Percentiles rank a stretch among this genome's conserved stretches.
Conservation (phyloP, 257 asterid genomes). For the Solanum etuberosum region DNA sequence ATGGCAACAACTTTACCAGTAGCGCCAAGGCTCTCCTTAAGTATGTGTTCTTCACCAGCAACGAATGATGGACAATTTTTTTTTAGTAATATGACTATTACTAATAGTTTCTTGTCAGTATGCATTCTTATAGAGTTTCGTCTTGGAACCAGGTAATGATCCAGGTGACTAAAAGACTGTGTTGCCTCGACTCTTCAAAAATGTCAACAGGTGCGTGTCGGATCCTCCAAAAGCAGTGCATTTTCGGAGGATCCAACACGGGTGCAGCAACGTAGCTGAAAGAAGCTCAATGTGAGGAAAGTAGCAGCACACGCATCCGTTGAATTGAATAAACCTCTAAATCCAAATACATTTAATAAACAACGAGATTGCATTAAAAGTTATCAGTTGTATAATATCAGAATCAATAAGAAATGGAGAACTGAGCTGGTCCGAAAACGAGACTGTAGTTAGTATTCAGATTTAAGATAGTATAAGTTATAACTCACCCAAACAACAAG, state of each 20-base stretch:
- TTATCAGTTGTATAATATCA: neutral
- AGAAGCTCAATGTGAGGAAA: neutral
- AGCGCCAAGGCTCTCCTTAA: neutral
- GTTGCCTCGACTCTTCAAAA: neutral
- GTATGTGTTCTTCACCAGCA: neutral
- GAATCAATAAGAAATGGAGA: neutral
- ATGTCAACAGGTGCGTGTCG: neutral
- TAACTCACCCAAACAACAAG: slow-evolving; percentile 77
- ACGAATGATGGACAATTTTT: neutral
- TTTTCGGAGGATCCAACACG: neutral
- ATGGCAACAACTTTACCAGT: rapidly evolving
- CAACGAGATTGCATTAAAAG: neutral
- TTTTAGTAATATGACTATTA: neutral
- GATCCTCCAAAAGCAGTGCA: no score
- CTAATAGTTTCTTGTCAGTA: neutral
- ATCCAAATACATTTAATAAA: neutral
- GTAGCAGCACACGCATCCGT: neutral
- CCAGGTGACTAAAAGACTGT: neutral
- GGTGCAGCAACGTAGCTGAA: neutral
- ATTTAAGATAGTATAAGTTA: slow-evolving; percentile 7
- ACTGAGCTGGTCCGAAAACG: neutral
- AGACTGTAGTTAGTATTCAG: neutral
- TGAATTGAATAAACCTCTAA: neutral
- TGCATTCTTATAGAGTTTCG: neutral
- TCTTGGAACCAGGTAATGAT: neutral